Evolutionary conservation across 805 yeast species (phyloP), one percentile per base, ranked within the genome.

Genomic region (Metschnikowia aberdeeniae): DNA sequence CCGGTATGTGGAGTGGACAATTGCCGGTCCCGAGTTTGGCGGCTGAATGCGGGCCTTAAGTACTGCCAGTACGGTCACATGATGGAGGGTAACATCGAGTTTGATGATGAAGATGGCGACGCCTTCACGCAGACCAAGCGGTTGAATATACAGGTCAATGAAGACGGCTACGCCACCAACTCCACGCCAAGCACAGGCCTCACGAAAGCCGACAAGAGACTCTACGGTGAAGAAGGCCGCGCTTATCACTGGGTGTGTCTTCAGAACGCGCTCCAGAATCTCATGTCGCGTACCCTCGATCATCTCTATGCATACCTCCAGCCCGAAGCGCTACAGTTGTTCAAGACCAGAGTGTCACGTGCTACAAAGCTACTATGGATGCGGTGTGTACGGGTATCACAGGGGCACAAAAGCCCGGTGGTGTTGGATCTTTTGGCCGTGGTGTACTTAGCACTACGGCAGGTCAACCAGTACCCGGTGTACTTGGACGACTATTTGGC

Each of bases 31-130:
- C 68, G 81, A 32, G 75, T 83, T 41, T 92, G 88, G 80, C 75
- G 84, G 41, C 63, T 78, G 27, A 67, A 80, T 3, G 88, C 86
- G 56, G 99, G 99, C 22, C 79, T 79, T 41, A 76, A 82, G 45
- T 83, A 90, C 9, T 92, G 99, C 61, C 92, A 86, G 56, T 84
- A 78, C 58, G 98, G 98, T 5, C 99, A 92, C 65, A 89, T 90
- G 17, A 78, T 80, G 63, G 92, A 83, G 52, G 89, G 90, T 30
- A 85, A 82, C 50, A 59, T 85, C 24, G 95, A 88, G 60, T 73
- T 81, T 50, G 86, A 86, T 51, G 92, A 88, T 56, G 96, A 88
- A 38, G 89, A 84, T n/a, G 92, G 82, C 48, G 84, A 77, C 30
- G 62, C 63, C 27, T 67, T 61, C 36, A 73, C 73, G 10, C 67